Percentiles rank a stretch among this genome's conserved stretches.
Evolutionary conservation across 2,329 filamentous ascomycete genomes (phyloP).

Genomic region (Penicillium sp.): DNA sequence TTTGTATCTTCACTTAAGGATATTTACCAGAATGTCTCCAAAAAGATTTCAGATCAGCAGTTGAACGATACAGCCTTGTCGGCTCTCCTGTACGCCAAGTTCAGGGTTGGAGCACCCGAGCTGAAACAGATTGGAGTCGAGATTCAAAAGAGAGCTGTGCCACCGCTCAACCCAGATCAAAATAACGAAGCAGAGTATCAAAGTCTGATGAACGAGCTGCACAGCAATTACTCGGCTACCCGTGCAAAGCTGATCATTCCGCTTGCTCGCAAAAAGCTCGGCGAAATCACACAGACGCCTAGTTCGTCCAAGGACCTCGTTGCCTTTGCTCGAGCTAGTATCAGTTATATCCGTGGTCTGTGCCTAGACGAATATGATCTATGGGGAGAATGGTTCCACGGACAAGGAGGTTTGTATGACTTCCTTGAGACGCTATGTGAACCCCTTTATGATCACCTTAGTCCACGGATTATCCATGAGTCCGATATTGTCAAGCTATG

Average conservation of each 20-base stretch:
- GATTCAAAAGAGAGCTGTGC: conserved; percentile 65
- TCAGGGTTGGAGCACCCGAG: conserved; percentile 64
- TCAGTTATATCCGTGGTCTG: conserved; percentile 64
- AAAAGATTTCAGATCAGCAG: conserved; percentile 64
- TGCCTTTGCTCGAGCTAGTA: conserved; percentile 62
- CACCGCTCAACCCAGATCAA: conserved; percentile 59
- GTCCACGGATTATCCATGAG: conserved; percentile 66
- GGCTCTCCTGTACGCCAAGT: conserved; percentile 69
- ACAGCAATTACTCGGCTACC: conserved; percentile 62
- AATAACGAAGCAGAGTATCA: conserved; percentile 64
- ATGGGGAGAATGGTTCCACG: conserved; percentile 67
- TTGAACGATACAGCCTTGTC: conserved; percentile 72
- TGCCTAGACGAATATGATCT: conserved; percentile 68
- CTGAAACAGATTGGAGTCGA: conserved; percentile 66
- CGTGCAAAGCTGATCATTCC: conserved; percentile 60
- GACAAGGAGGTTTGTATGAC: conserved; percentile 62
- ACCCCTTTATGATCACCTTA: conserved; percentile 65
- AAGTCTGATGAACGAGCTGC: conserved; percentile 64
- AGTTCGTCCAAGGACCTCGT: conserved; percentile 64
- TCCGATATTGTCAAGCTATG: conserved; percentile 66
- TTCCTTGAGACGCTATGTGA: conserved; percentile 68
- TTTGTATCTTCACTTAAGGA: conserved; percentile 64
- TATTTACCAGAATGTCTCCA: conserved; percentile 61
- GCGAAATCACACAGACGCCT: conserved; percentile 56
- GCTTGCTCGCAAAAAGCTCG: conserved; percentile 61